Conservation (phyloP, 2,329 filamentous ascomycete species). For the Trichoderma arundinaceum region DNA sequence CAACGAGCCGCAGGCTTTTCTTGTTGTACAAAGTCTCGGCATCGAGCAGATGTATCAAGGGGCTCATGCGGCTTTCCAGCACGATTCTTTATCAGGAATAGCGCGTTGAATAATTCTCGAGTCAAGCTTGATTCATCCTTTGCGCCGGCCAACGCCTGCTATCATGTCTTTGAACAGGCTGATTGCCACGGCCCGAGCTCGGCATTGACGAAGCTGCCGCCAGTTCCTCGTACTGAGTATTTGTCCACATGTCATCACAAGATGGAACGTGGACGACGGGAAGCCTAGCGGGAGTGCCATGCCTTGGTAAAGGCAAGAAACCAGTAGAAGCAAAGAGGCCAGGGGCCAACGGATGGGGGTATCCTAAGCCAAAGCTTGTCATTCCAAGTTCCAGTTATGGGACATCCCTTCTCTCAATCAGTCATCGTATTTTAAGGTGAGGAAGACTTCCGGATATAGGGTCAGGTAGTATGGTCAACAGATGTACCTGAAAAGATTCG, state of each 20-base stretch:
- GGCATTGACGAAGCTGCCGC: conserved; percentile 12
- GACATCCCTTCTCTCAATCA: background rate
- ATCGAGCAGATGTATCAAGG: conserved; percentile 14
- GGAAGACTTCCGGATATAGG: background rate
- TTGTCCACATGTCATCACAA: background rate
- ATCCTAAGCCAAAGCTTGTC: too few relatives aligned
- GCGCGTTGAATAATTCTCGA: conserved; percentile 16
- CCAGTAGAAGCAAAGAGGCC: background rate
- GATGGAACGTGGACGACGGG: conserved; percentile 14
- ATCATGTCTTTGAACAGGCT: background rate
- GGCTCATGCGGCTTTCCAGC: conserved; percentile 13
- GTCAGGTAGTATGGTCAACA: background rate
- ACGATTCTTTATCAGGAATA: conserved; percentile 10
- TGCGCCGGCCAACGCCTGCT: background rate
- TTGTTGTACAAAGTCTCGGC: conserved; percentile 11
- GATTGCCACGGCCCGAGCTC: conserved; percentile 22
- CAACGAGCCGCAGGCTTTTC: background rate
- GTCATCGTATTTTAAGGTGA: background rate
- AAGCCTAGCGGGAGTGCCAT: conserved; percentile 2
- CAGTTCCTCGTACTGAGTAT: conserved; percentile 4
- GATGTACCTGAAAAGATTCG: background rate
- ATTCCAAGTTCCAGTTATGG: background rate
- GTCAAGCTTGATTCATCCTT: conserved; percentile 9
- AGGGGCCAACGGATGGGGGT: conserved; percentile 8
- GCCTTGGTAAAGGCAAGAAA: background rate